Evolutionary conservation across 2,329 filamentous ascomycete genomes (phyloP), one percentile per base, ranked within the genome.

Genomic region (Venturia nashicola): DNA sequence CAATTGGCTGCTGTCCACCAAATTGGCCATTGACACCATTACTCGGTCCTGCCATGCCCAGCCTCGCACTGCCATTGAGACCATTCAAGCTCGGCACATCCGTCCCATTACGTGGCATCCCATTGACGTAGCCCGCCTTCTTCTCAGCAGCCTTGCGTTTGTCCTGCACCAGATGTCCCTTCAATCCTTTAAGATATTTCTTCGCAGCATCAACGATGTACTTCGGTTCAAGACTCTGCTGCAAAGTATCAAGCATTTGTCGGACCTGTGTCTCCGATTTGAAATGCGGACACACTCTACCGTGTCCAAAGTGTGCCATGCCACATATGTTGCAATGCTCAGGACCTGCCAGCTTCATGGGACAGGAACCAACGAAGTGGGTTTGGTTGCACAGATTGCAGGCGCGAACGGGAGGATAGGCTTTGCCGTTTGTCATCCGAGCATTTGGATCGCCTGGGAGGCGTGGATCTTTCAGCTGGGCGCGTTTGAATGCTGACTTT

Each of bases 261-360:
- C 81, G 78, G 18, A 91, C 78, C 69, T 89, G 82, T 3, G 80
- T 81, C 66, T 88, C 83, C 3, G 83, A 84, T 63, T 77, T 77
- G 61, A 90, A 78, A 70, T 86, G 83, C 16, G 85, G 83, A 69
- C 87, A 90, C 9, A 78, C 80, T 40, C 82, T 78, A 2, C 84
- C 85, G 66, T 59, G 16, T 18, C 65, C 65, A 55, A 78, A 83
- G 69, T 88, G 85, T 1, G 83, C 82, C 27, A 84, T 78, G 18
- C 85, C 85, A 66, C 87, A 89, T 7, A 88, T 77, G 7, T 81
- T 81, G 72, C 87, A 90, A 68, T 81, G 74, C 68, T 88, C 85
- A 2, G 81, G 76, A 1, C 83, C 83, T 9, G 82, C 80, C 5
- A 78, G 67, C 70, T 85, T 86, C 40, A 88, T 74, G 11, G 81